Base-by-base conservation (phyloP, 164 flowering plant genomes). In the Platanus orientalis region DNA sequence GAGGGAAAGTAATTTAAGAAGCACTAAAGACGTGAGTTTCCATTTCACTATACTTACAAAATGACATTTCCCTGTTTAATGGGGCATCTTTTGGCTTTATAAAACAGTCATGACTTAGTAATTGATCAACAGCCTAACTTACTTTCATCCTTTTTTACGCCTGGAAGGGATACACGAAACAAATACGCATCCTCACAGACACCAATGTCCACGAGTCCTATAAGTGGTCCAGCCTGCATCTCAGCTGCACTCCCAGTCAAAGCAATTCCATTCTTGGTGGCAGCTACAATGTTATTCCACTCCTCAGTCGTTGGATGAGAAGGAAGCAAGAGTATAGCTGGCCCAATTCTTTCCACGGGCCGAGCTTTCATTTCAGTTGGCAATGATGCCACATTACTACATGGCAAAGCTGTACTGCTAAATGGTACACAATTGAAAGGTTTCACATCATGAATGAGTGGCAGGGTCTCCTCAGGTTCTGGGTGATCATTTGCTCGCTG, bases 111-210 rank as follows among this genome's bases (percentile, higher is more conserved):
- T 14, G 49, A 45, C 19, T 45, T 16, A 1, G 49, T 13, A 45
- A 45, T 16, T 16, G 19, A 45, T 45, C 49, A 45, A 19, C 4
- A 1, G 16, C 16, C 49, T 17, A 40, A 77, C 89, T 85, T 79
- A 86, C 96, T 68, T 69, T 73, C 86, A 71, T 83, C 84, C 73
- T 82, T 80, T 56, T 55, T 74, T 7, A 90, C 94, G 11, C 96
- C 96, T 0, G 94, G 94, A 72, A 90, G 87, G 28, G 94, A 78
- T 7, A 84, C 74, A 0, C 87, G 84, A 55, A 90, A 90, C 3
- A 80, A 32, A 71, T 84, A 90, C 0, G 90, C 67, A 48, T 87
- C 89, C 1, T 78, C 80, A 29, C 75, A 72, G 39, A 79, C 87
- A 4, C 86, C 96, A 57, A 90, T 79, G 63, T 88, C 89, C 69